Evolutionary conservation across 2,329 filamentous ascomycete species (phyloP).

Genomic region (Pseudogymnoascus sp.): DNA sequence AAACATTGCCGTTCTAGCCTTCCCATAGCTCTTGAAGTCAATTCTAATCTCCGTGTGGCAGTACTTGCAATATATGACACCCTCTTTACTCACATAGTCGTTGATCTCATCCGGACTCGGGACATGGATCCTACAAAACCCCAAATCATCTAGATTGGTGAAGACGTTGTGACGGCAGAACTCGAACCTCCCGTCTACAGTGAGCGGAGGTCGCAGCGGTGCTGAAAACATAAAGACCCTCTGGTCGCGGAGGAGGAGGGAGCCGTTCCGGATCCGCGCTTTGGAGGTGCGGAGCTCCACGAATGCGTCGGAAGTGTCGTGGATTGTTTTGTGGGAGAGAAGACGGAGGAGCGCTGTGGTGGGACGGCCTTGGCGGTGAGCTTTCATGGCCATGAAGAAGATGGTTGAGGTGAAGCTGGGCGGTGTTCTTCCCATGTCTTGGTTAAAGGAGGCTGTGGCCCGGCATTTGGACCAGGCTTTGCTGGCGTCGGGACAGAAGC

Average conservation of each 20-base stretch:
- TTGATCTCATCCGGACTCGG: constrained; percentile 9
- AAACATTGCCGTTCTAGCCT: constrained; percentile 14
- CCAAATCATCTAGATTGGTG: no score
- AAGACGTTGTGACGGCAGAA: constrained; percentile 13
- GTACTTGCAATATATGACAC: constrained; percentile 12
- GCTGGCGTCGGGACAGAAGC: neutral
- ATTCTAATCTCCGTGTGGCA: constrained; percentile 15
- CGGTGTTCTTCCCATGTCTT: neutral
- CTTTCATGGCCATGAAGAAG: constrained; percentile 18
- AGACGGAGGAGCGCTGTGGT: constrained; percentile 1
- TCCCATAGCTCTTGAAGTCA: constrained; percentile 15
- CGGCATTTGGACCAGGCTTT: constrained; percentile 11
- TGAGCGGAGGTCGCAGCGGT: constrained; percentile 9
- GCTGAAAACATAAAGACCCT: constrained; percentile 14
- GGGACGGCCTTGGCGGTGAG: constrained; percentile 7
- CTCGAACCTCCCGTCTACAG: neutral
- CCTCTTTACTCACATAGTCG: constrained; percentile 12
- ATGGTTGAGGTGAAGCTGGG: constrained; percentile 13
- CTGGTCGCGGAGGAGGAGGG: constrained; percentile 16
- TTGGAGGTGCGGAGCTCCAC: constrained; percentile 6
- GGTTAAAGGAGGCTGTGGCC: neutral
- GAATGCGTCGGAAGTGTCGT: neutral
- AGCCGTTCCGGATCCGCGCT: constrained; percentile 13
- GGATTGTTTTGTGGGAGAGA: neutral
- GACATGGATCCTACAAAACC: neutral